A percentile compares a stretch with the other conserved stretches of the same genome.
phyloP scores from a whole-genome alignment of 192 early-diverging fungal genomes.

The Geosiphon pyriformis region DNA sequence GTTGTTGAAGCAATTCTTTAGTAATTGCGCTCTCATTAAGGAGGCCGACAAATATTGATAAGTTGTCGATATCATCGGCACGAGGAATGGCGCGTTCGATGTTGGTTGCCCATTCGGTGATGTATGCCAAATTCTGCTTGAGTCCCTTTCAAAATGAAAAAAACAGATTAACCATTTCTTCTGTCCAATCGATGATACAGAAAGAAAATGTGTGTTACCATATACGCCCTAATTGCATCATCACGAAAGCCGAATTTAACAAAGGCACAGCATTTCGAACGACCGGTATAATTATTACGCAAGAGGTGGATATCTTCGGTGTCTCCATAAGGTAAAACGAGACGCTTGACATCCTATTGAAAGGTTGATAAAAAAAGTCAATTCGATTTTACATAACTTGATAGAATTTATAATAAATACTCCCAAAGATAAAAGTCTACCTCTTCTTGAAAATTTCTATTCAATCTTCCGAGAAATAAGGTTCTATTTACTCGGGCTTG shows the following conservation, averaged over 20 bases:
- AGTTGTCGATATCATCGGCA: slow-evolving; percentile 45
- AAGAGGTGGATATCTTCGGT: slow-evolving; percentile 60
- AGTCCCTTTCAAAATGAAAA: slow-evolving; percentile 29
- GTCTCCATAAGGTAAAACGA: slow-evolving; percentile 49
- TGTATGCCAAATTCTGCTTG: slow-evolving; percentile 35
- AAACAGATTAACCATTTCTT: neutral
- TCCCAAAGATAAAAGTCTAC: slow-evolving; percentile 19
- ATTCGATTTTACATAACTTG: too few species aligned
- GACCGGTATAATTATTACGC: slow-evolving; percentile 35
- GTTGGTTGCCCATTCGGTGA: slow-evolving; percentile 61
- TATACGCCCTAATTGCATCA: slow-evolving; percentile 64
- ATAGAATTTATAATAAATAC: neutral
- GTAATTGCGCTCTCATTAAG: slow-evolving; percentile 48
- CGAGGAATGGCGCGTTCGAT: slow-evolving; percentile 37
- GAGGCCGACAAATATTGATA: slow-evolving; percentile 60
- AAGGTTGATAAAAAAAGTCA: neutral
- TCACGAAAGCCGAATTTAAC: slow-evolving; percentile 66
- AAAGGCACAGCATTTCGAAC: slow-evolving; percentile 54
- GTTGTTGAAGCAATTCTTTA: slow-evolving; percentile 38
- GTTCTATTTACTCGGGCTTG: slow-evolving; percentile 73
- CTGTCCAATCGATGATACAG: neutral
- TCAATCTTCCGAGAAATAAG: slow-evolving; percentile 51
- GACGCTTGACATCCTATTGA: slow-evolving; percentile 32
- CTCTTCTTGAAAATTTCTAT: slow-evolving; percentile 35
- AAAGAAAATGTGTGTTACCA: slow-evolving; percentile 29